A percentile compares a stretch with the other conserved stretches of the same genome.
Conservation (phyloP, 257 asterid genomes). For the Paulownia fortunei region DNA sequence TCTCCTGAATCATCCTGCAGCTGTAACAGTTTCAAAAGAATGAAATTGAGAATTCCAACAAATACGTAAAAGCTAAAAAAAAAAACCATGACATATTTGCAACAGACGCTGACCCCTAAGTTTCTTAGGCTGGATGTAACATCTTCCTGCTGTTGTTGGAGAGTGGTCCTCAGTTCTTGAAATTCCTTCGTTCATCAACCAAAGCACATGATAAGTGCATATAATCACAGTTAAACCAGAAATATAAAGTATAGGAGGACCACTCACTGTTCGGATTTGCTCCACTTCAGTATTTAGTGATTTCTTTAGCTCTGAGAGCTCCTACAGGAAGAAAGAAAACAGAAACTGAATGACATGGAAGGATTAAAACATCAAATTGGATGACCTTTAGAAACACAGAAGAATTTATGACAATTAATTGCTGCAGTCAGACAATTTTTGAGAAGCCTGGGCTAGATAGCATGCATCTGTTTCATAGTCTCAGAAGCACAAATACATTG, state of each 20-base stretch:
- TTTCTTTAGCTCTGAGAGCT: slow-evolving; percentile 76
- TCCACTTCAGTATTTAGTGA: slow-evolving; percentile 82
- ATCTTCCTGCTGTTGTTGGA: slow-evolving; percentile 97
- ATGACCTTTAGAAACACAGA: background rate
- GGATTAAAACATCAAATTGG: background rate
- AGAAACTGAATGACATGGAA: slow-evolving; percentile 17
- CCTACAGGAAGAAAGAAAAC: slow-evolving; percentile 50
- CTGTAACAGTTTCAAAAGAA: slow-evolving; percentile 43
- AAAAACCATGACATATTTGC: background rate
- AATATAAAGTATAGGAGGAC: slow-evolving; percentile 2
- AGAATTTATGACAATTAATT: background rate
- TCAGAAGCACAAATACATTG: background rate
- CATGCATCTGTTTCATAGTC: background rate
- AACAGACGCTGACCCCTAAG: slow-evolving; percentile 62
- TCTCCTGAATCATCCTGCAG: slow-evolving; percentile 65
- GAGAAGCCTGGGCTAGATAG: background rate
- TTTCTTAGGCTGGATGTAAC: slow-evolving; percentile 70
- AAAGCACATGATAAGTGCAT: slow-evolving; percentile 6
- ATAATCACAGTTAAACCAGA: background rate
- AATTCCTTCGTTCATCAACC: slow-evolving; percentile 63
- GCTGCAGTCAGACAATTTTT: background rate
- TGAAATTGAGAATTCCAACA: slow-evolving; percentile 19
- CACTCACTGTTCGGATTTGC: slow-evolving; percentile 88
- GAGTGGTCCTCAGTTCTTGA: slow-evolving; percentile 84
- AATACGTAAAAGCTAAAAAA: background rate